Evolutionary conservation across 106 monocot genomes (phyloP).

Genomic region (Phalaenopsis aphrodite): DNA sequence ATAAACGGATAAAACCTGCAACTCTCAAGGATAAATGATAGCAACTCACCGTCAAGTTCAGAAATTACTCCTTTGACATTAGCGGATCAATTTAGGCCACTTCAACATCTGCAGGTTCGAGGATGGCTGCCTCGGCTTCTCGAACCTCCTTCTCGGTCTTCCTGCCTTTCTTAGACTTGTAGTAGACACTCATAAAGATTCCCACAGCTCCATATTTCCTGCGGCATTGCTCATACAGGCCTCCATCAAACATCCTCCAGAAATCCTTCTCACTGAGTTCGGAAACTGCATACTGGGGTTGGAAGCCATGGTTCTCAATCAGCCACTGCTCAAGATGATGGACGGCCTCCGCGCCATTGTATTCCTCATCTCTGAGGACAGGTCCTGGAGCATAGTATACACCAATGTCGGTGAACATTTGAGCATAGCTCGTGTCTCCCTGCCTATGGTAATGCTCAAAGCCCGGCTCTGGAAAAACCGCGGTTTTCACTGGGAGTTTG

Average conservation of each 20-base stretch:
- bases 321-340: slow-evolving; percentile 26
- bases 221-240: slow-evolving; percentile 26
- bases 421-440: slow-evolving; percentile 36
- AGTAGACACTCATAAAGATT: slow-evolving; percentile 35
- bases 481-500: slow-evolving; percentile 24
- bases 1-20: too few species aligned
- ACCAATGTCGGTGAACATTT: slow-evolving; percentile 38
- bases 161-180: slow-evolving; percentile 36
- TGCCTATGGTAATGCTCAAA: slow-evolving; percentile 25
- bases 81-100: not conserved
- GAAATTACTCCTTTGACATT: too few species aligned
- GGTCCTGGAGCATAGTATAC: slow-evolving; percentile 20
- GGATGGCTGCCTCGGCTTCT: slow-evolving; percentile 26
- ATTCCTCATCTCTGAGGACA: slow-evolving; percentile 29
- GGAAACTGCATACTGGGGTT: slow-evolving; percentile 28
- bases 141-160: slow-evolving; percentile 37
- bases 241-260: slow-evolving; percentile 35
- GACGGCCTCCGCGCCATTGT: slow-evolving; percentile 21
- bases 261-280: slow-evolving; percentile 39
- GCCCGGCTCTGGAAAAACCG: slow-evolving; percentile 25
- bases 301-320: slow-evolving; percentile 29
- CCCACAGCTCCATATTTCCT: slow-evolving; percentile 26
- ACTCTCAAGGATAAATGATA: too few species aligned
- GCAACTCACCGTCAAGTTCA: too few species aligned
- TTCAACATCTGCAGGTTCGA: slow-evolving; percentile 22